Evolutionary conservation across 2,329 filamentous ascomycete species (phyloP), one percentile per base, ranked within the genome.

Genomic region (Fusarium zealandicum): DNA sequence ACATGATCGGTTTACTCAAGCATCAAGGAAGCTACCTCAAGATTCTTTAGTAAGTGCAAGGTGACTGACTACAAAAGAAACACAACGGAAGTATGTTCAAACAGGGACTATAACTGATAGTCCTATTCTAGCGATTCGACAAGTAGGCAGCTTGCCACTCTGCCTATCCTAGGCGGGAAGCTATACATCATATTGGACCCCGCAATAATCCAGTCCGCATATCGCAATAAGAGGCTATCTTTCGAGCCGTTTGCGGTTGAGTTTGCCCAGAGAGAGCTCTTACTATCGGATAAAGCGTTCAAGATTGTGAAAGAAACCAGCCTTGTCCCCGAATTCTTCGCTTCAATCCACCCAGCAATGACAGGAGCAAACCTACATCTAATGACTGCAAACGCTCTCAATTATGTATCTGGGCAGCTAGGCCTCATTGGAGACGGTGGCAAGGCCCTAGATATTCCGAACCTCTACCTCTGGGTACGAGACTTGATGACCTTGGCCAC

Each of bases 101-200:
- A 12, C 2, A 6, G 3, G 2, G 2, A 1, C 11, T 6, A 12
- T 2, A 11, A 3, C 43, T 60, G 17, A 59, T n/a, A n/a, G 10
- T 4, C 13, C 1, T 16, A 11, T 13, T 14, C 6, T 8, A 61
- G 58, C 7, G 53, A 61, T 8, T 44, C n/a, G 7, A 36, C 32
- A 5, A 37, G 64, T 39, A 69, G 68, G 25, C 54, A 67, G 10
- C 76, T 80, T 56, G 77, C 74, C 50, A 79, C 80, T 1, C 59
- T 82, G 3, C 76, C 75, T 2, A 76, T 81, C 60, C 65, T 80
- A 17, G 72, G 68, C 35, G 65, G 70, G 18, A 76, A 77, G 33
- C 70, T 78, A 12, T 83, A 82, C 54, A 66, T 80, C 27, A 73
- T 81, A 20, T 76, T 71, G 36, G 72, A 73, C 8, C 75, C 80